Evolutionary conservation across 768 basidiomycete genomes (phyloP).

Genomic region (Amanita phalloides): DNA sequence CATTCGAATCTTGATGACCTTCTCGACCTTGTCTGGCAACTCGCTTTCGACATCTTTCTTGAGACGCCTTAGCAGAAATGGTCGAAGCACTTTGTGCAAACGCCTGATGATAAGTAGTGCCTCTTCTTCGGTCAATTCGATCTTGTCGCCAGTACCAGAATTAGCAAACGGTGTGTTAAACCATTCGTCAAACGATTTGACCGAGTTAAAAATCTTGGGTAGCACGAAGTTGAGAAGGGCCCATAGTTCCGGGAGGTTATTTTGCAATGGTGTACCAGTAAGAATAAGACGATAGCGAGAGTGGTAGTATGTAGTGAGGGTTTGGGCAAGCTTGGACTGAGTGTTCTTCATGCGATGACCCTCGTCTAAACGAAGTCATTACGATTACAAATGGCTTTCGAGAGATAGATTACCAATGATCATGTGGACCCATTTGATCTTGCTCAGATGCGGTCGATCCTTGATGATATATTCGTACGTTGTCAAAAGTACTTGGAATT

Average conservation of each 20-base stretch:
- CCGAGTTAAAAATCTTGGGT: slow-evolving; percentile 96
- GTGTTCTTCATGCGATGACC: slow-evolving; percentile 99
- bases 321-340: slow-evolving; percentile 77
- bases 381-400: neutral
- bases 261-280: slow-evolving; percentile 93
- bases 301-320: slow-evolving; percentile 86
- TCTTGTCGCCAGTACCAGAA: slow-evolving; percentile 96
- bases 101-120: slow-evolving; percentile 94
- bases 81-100: slow-evolving; percentile 89
- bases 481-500: slow-evolving; percentile 89
- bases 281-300: slow-evolving; percentile 89
- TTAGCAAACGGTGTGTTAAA: slow-evolving; percentile 99
- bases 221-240: slow-evolving; percentile 90
- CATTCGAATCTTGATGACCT: slow-evolving; percentile 95
- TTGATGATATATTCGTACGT: slow-evolving; percentile 99
- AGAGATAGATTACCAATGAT: slow-evolving; percentile 60
- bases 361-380: slow-evolving; percentile 47
- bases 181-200: slow-evolving; percentile 99
- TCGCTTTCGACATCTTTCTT: slow-evolving; percentile 98
- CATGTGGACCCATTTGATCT: slow-evolving; percentile 95
- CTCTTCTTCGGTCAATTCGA: slow-evolving; percentile 99
- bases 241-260: slow-evolving; percentile 96
- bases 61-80: slow-evolving; percentile 84
- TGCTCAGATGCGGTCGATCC: slow-evolving; percentile 82
- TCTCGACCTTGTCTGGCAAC: slow-evolving; percentile 94